Evolutionary conservation across 1,284 basidiomycete genomes (phyloP), one percentile per base, ranked within the genome.

Genomic region (Blastosporella zonata): DNA sequence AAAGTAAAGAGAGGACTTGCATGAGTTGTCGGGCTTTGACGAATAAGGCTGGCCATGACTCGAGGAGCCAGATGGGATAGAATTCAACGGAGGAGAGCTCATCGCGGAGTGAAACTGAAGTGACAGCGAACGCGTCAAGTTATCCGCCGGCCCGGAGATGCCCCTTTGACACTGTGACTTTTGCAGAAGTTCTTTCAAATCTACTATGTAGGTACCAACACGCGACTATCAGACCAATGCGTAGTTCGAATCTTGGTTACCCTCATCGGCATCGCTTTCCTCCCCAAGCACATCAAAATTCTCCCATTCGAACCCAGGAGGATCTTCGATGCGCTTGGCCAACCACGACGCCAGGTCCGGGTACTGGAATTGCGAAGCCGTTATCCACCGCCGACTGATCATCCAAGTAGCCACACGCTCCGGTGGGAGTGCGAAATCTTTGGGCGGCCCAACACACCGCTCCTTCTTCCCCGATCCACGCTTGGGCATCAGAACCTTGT

Each of bases 381-480:
- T 62, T 42, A 81, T 52, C 85, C 85, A 88, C 18, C 73, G 66
- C 57, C 73, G 74, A 63, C 84, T 87, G 53, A 88, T 69, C 87
- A 89, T 89, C 85, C 85, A 88, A n/a, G 70, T 67, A 3, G 77
- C 71, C 5, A 82, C 70, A 2, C 82, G 82, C 52, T 72, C 70
- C 0, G 87, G 86, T 5, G 87, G 87, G 3, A 84, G 64, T 18
- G 69, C 56, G 7, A 79, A 63, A 2, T 83, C 81, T 59, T 84
- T 86, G 1, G 66, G 63, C 22, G 70, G 68, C 0, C 85, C 85
- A n/a, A 62, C 57, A 18, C 66, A 65, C 28, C 86, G 78, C 46
- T 77, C 74, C 57, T 72, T 75, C 55, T 75, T 77, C 1, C 79
- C 78, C 5, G 68, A 53, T 6, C 81, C 79, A 9, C 84, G 75